Evolutionary conservation across 208 protist species (phyloP).

Genomic region (Crithidia acanthocephali): DNA sequence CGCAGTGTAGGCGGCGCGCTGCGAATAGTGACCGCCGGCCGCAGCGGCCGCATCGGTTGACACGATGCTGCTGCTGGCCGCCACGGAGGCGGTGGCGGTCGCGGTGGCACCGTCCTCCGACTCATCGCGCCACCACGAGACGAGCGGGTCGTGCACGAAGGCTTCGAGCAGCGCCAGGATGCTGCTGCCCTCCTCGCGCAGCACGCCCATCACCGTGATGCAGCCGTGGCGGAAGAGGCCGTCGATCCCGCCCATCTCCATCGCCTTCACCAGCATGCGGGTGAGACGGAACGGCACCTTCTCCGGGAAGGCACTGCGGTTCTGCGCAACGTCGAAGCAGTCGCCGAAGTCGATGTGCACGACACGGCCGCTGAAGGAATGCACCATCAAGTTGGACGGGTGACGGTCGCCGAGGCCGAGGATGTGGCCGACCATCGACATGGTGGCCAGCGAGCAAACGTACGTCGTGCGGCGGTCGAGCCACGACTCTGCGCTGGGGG

Average conservation of each 20-base stretch:
- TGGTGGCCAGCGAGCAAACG: slow-evolving; percentile 99
- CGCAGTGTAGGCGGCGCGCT: slow-evolving; percentile 40
- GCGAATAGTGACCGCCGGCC: slow-evolving; percentile 25
- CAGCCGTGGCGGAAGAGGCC: slow-evolving; percentile 98
- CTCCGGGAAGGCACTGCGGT: slow-evolving; percentile 98
- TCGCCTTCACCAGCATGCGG: slow-evolving; percentile 99
- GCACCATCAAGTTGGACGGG: slow-evolving; percentile 99
- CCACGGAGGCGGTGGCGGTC: slow-evolving; percentile 9
- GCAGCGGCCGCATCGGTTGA: slow-evolving; percentile 13
- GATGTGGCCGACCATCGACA: slow-evolving; percentile 99
- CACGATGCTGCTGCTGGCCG: slow-evolving; percentile 23
- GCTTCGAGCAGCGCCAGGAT: slow-evolving; percentile 99
- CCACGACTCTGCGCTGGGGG: slow-evolving; percentile 98
- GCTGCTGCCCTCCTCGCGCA: slow-evolving; percentile 98
- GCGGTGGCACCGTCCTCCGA: slow-evolving; percentile 28
- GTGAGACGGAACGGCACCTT: slow-evolving; percentile 99
- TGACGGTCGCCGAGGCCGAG: slow-evolving; percentile 99
- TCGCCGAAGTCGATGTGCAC: slow-evolving; percentile 99
- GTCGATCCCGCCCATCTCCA: slow-evolving; percentile 99
- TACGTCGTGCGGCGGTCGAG: slow-evolving; percentile 98
- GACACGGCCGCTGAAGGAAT: slow-evolving; percentile 98
- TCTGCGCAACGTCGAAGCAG: slow-evolving; percentile 99
- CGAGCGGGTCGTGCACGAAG: slow-evolving; percentile 99
- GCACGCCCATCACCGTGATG: slow-evolving; percentile 97
- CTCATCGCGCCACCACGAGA: slow-evolving; percentile 97